Evolutionary conservation across 768 basidiomycete species (phyloP).

Genomic region (Lactarius quietus): DNA sequence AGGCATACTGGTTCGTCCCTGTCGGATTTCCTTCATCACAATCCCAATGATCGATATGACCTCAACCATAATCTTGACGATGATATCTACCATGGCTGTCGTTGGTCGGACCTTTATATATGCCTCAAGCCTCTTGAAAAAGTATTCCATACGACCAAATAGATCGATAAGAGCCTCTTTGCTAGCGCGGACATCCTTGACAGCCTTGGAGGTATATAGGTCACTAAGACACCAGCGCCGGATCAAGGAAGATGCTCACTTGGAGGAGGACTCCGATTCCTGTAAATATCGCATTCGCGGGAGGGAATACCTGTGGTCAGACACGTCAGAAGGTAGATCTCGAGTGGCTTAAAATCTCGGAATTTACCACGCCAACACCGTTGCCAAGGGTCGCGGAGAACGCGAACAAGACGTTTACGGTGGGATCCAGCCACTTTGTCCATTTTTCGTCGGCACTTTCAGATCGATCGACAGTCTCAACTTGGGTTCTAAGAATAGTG

Average conservation of each 20-base stretch:
- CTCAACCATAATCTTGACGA: not conserved
- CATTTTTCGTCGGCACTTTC: not conserved
- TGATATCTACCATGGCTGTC: not conserved
- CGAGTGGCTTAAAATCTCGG: not conserved
- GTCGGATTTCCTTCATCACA: not conserved
- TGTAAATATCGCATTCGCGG: not conserved
- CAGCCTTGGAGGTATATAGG: not conserved
- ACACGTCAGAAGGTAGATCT: not conserved
- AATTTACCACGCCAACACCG: not conserved
- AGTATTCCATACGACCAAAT: not conserved
- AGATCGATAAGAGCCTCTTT: not conserved
- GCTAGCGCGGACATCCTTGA: not conserved
- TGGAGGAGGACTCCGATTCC: not conserved
- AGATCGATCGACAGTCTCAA: not conserved
- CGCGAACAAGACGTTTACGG: not conserved
- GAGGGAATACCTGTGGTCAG: not conserved
- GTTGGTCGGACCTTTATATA: not conserved
- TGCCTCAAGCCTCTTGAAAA: not conserved
- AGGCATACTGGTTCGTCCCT: not conserved
- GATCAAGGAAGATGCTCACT: not conserved
- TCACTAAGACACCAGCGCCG: not conserved
- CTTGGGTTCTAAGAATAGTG: not conserved
- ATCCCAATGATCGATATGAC: not conserved
- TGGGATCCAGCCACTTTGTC: not conserved
- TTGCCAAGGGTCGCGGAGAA: not conserved